These are phyloP conservation scores for Cyclotella atomus DNA, from an alignment of 108 stramenopile species.

Conservation along the genomic window DNA sequence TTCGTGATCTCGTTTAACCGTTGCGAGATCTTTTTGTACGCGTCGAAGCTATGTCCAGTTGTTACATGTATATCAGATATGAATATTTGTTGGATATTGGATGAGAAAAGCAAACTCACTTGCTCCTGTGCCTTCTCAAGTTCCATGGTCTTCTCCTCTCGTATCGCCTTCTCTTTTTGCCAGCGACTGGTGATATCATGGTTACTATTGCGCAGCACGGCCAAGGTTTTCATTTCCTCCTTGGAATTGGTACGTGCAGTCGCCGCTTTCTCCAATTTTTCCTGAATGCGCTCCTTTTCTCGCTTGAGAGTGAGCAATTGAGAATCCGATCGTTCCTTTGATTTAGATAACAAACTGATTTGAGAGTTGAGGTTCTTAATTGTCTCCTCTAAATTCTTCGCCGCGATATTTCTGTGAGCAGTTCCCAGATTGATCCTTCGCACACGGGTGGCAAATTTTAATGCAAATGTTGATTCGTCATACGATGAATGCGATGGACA, in stretches of 20 bases:
- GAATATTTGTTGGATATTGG: neutral
- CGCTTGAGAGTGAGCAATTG: conserved; percentile 76
- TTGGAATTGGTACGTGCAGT: conserved; percentile 60
- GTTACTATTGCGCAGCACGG: conserved; percentile 78
- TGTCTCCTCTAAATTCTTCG: conserved; percentile 91
- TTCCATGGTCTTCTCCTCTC: conserved; percentile 77
- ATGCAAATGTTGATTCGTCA: conserved; percentile 96
- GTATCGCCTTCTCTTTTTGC: conserved; percentile 85
- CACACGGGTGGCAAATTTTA: conserved; percentile 98
- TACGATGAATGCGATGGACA: conserved; percentile 85
- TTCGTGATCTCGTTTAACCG: conserved; percentile 61
- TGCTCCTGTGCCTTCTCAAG: conserved; percentile 69
- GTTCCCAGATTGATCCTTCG: conserved; percentile 90
- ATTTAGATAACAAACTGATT: conserved; percentile 72
- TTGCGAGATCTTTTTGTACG: conserved; percentile 60
- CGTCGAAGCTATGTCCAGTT: conserved; percentile 52
- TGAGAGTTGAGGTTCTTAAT: conserved; percentile 86
- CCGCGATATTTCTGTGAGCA: conserved; percentile 83
- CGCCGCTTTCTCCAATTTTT: conserved; percentile 65
- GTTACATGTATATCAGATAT: too few species aligned
- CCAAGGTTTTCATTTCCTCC: conserved; percentile 77
- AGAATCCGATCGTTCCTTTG: conserved; percentile 80
- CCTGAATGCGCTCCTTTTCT: conserved; percentile 83
- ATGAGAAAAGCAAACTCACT: conserved; percentile 21
- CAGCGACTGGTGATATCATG: conserved; percentile 82